Conservation (phyloP, 176 grass and related monocot genomes). For the Oryza nivara region DNA sequence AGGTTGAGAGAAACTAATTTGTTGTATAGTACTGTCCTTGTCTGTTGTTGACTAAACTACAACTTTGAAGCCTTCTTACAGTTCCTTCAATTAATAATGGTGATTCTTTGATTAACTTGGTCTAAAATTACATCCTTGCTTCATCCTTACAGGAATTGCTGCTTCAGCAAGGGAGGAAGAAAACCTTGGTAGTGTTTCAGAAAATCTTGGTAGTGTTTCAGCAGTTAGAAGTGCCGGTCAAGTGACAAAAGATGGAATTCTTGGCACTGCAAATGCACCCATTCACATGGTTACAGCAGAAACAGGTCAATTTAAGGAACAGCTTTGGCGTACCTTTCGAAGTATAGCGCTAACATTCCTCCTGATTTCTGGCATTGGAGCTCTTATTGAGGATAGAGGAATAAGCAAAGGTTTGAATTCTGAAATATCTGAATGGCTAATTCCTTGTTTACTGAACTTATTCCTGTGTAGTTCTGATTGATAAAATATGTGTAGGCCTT, state of each 20-base stretch:
- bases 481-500: conserved; percentile 61
- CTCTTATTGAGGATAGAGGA: conserved; percentile 91
- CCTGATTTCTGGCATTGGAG: conserved; percentile 89
- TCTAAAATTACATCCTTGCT: conserved; percentile 12
- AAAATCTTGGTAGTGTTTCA: conserved; percentile 45
- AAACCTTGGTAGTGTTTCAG: conserved; percentile 48
- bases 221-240: conserved; percentile 60
- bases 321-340: conserved; percentile 94
- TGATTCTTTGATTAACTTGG: conserved; percentile 5
- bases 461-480: conserved; percentile 21
- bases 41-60: background rate
- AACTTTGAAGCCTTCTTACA: background rate
- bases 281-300: conserved; percentile 91
- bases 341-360: conserved; percentile 87
- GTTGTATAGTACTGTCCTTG: background rate
- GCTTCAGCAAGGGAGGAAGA: conserved; percentile 65
- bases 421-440: conserved; percentile 5
- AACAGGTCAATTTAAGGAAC: conserved; percentile 89
- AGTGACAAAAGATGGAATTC: conserved; percentile 71
- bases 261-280: conserved; percentile 80
- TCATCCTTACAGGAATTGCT: conserved; percentile 59
- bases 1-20: background rate
- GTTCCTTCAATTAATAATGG: conserved; percentile 16
- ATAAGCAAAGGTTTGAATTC: conserved; percentile 84
- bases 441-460: background rate